Conservation (phyloP, 352 stramenopile species). For the Elongisporangium undulatum region DNA sequence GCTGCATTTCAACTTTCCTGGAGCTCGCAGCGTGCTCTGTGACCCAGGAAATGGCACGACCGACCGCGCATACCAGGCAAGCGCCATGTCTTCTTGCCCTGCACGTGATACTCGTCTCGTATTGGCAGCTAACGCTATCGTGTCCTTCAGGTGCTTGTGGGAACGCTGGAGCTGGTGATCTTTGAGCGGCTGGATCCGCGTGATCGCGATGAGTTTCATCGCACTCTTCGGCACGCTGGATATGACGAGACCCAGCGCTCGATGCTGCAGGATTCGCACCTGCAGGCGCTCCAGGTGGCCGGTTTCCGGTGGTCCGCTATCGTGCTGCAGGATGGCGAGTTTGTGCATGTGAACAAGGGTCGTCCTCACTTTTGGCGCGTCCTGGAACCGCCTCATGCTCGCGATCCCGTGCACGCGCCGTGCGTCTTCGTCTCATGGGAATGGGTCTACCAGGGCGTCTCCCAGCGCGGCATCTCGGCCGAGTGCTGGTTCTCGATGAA, state of each 20-base stretch:
- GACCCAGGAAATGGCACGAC: slow-evolving; percentile 79
- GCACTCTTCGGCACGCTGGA: slow-evolving; percentile 50
- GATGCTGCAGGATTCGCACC: slow-evolving; percentile 74
- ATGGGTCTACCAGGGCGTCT: slow-evolving; percentile 84
- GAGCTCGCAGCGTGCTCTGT: slow-evolving; percentile 44
- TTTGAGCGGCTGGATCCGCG: slow-evolving; percentile 74
- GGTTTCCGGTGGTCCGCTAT: slow-evolving; percentile 75
- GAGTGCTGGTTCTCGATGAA: slow-evolving; percentile 88
- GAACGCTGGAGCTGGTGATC: slow-evolving; percentile 80
- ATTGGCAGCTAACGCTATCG: neutral
- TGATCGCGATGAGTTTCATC: slow-evolving; percentile 53
- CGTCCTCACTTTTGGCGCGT: slow-evolving; percentile 83
- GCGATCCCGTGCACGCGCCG: slow-evolving; percentile 32
- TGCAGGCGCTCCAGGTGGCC: slow-evolving; percentile 58
- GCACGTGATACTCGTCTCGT: too few species aligned
- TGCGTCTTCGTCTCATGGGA: slow-evolving; percentile 84
- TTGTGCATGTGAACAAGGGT: slow-evolving; percentile 84
- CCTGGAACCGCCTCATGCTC: slow-evolving; percentile 38
- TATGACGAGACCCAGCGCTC: slow-evolving; percentile 59
- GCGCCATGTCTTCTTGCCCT: neutral
- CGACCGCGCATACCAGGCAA: slow-evolving; percentile 71
- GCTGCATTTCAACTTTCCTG: slow-evolving; percentile 78
- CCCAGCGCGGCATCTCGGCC: slow-evolving; percentile 69
- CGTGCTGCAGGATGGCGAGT: slow-evolving; percentile 72
- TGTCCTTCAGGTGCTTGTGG: slow-evolving; percentile 44